phyloP scores from a whole-genome alignment of 768 basidiomycete genomes.

The Kwoniella sp. region DNA sequence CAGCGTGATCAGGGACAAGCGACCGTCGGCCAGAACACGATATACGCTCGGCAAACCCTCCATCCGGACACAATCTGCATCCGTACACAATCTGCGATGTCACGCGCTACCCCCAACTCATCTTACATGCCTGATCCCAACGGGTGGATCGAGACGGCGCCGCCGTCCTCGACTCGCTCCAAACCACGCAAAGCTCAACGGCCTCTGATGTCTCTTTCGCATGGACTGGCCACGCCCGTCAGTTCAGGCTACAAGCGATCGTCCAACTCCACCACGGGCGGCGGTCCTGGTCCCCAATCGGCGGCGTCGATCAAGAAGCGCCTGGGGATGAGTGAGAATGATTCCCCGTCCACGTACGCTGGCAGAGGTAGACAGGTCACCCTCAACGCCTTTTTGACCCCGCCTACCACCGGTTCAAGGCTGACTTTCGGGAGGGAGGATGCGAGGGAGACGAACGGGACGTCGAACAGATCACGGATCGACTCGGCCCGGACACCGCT shows the following conservation, averaged over 20 bases:
- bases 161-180: constrained; percentile 8
- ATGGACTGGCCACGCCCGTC: constrained; percentile 29
- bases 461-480: too few species aligned
- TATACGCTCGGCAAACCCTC: too few species aligned
- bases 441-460: too few species aligned
- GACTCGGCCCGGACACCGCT: too few species aligned
- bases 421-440: constrained; percentile 1
- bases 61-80: too few species aligned
- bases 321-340: background rate
- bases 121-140: constrained; percentile 29
- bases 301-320: constrained; percentile 5
- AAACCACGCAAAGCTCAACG: constrained; percentile 17
- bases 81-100: too few species aligned
- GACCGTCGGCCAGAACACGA: too few species aligned
- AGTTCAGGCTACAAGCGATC: constrained; percentile 4
- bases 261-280: background rate
- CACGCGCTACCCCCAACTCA: constrained; percentile 15
- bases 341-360: background rate
- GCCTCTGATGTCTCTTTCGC: constrained; percentile 22
- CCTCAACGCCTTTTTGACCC: constrained; percentile 21
- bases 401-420: constrained; percentile 13
- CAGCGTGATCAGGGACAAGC: too few species aligned
- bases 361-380: constrained; percentile 9
- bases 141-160: constrained; percentile 34
- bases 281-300: constrained; percentile 15